phyloP scores from a whole-genome alignment of 306 rosid species.

The Pyrus bretschneideri region DNA sequence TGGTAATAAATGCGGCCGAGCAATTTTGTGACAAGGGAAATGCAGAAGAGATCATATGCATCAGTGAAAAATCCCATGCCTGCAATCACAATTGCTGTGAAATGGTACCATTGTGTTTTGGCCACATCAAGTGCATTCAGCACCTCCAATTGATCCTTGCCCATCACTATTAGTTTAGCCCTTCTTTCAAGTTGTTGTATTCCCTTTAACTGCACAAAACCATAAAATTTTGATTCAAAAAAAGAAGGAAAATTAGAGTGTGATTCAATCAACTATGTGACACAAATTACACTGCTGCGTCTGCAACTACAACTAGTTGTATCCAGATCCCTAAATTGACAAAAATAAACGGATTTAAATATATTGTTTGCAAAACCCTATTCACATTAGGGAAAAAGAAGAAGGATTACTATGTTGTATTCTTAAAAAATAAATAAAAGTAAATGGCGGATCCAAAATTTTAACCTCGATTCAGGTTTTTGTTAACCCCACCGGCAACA shows the following conservation, averaged over 20 bases:
- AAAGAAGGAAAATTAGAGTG: not conserved
- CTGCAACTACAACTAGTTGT: not conserved
- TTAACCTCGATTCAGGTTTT: too few relatives aligned
- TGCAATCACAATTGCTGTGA: constrained; percentile 80
- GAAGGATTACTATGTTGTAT: not conserved
- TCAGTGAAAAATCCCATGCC: constrained; percentile 96
- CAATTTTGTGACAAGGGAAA: constrained; percentile 81
- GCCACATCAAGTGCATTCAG: constrained; percentile 76
- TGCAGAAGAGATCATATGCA: constrained; percentile 81
- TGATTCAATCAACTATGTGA: not conserved
- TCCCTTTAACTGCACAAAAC: not conserved
- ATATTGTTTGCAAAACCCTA: not conserved
- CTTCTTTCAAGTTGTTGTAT: not conserved
- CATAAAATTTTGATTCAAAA: constrained; percentile 1
- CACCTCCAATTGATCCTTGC: constrained; percentile 42
- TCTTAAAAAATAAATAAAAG: not conserved
- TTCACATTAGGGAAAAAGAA: not conserved
- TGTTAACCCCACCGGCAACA: too few relatives aligned
- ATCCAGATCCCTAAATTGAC: not conserved
- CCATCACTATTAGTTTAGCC: constrained; percentile 30
- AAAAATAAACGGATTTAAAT: not conserved
- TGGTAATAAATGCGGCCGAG: constrained; percentile 71
- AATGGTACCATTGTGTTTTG: constrained; percentile 88
- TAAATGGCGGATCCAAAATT: too few relatives aligned
- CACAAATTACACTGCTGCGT: not conserved